These are phyloP conservation scores for Boechera divaricarpa DNA, from an alignment of 345 rosid species.

Conservation along the genomic window DNA sequence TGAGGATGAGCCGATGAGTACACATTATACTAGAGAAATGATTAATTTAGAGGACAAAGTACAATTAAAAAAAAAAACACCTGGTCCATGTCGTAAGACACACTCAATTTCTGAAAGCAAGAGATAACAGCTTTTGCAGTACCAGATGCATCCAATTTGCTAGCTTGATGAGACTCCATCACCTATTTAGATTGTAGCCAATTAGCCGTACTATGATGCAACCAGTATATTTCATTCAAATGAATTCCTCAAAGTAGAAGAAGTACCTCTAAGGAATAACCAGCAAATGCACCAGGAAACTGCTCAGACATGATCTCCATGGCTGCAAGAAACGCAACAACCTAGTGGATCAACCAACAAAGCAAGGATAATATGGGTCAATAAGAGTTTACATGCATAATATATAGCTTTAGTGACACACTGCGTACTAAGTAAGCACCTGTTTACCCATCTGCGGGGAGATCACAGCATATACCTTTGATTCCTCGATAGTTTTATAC, in stretches of 20 bases:
- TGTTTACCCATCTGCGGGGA: slow-evolving; percentile 99
- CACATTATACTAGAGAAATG: too few species aligned
- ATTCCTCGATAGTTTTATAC: slow-evolving; percentile 67
- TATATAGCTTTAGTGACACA: neutral
- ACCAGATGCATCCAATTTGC: too few species aligned
- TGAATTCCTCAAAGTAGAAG: neutral
- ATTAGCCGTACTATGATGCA: slow-evolving; percentile 5
- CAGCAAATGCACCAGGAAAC: slow-evolving; percentile 92
- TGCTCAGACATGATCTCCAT: slow-evolving; percentile 95
- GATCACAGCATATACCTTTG: slow-evolving; percentile 80
- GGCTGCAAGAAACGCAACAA: slow-evolving; percentile 93
- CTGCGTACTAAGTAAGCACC: slow-evolving; percentile 44
- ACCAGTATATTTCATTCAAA: neutral
- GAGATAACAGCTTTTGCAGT: too few species aligned
- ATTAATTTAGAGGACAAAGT: too few species aligned
- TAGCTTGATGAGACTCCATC: too few species aligned
- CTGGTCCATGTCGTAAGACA: too few species aligned
- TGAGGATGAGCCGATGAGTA: slow-evolving; percentile 57
- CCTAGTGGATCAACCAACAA: slow-evolving; percentile 52
- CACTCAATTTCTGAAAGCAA: too few species aligned
- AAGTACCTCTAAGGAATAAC: slow-evolving; percentile 79
- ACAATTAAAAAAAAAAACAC: too few species aligned
- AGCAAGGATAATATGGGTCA: slow-evolving; percentile 22
- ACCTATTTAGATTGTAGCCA: too few species aligned
- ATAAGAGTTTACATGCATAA: neutral